Evolutionary conservation across 2,329 filamentous ascomycete species (phyloP).

Genomic region (Ophiostoma angusticollis): DNA sequence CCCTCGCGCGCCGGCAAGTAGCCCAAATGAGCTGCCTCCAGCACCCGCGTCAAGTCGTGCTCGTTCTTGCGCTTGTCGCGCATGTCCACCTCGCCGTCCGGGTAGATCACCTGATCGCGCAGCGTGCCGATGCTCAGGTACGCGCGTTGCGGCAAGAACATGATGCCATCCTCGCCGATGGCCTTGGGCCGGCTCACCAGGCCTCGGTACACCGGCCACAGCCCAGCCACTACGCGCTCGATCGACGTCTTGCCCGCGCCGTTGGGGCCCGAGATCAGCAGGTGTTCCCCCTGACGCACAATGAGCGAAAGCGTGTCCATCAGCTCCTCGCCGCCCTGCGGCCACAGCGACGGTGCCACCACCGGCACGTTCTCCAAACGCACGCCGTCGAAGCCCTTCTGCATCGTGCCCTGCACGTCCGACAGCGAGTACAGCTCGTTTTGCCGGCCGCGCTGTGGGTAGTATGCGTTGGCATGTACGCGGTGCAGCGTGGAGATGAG

Average conservation of each 20-base stretch:
- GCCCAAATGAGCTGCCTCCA: slow-evolving; percentile 74
- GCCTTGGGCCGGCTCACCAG: slow-evolving; percentile 76
- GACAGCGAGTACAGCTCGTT: slow-evolving; percentile 79
- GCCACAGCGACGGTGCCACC: slow-evolving; percentile 78
- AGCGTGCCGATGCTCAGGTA: slow-evolving; percentile 88
- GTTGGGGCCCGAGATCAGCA: slow-evolving; percentile 89
- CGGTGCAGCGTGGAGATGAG: slow-evolving; percentile 89
- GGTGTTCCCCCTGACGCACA: slow-evolving; percentile 79
- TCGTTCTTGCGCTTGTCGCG: slow-evolving; percentile 66
- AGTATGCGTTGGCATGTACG: slow-evolving; percentile 83
- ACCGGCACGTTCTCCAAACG: slow-evolving; percentile 86
- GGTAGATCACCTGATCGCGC: slow-evolving; percentile 95
- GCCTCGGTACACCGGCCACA: slow-evolving; percentile 94
- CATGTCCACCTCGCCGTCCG: slow-evolving; percentile 92
- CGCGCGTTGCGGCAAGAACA: slow-evolving; percentile 92
- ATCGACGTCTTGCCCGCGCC: slow-evolving; percentile 90
- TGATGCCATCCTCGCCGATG: slow-evolving; percentile 79
- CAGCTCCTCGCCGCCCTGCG: slow-evolving; percentile 81
- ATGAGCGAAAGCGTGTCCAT: slow-evolving; percentile 81
- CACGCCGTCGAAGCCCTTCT: slow-evolving; percentile 90
- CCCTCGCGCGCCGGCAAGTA: slow-evolving; percentile 88
- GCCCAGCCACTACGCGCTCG: slow-evolving; percentile 70
- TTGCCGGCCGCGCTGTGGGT: slow-evolving; percentile 44
- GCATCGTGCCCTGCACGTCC: slow-evolving; percentile 85
- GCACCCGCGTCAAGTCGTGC: slow-evolving; percentile 59